Conservation (phyloP, 1,284 basidiomycete genomes). For the Ustilago hordei region DNA sequence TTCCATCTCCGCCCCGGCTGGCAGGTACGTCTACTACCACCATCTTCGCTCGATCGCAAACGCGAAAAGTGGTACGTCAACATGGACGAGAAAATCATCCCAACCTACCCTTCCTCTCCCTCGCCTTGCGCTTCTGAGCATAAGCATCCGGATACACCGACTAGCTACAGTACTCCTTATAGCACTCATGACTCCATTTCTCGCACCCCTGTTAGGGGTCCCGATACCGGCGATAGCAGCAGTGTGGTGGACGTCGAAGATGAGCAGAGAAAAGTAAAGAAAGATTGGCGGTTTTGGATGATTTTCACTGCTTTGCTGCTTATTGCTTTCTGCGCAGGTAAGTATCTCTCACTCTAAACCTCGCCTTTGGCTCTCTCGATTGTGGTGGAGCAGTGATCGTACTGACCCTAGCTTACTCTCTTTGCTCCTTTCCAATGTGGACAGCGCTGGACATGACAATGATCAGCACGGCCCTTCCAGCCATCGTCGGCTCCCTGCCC, state of each 20-base stretch:
- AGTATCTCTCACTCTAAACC: not conserved
- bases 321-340: slow-evolving; percentile 18
- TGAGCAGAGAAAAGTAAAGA: slow-evolving; percentile 20
- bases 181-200: not conserved
- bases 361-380: not conserved
- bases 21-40: not conserved
- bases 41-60: not conserved
- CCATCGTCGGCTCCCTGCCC: slow-evolving; percentile 43
- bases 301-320: slow-evolving; percentile 26
- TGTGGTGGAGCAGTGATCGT: not conserved
- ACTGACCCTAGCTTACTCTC: not conserved
- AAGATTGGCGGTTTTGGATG: slow-evolving; percentile 29
- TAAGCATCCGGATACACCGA: not conserved
- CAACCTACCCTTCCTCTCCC: not conserved
- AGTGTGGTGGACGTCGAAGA: not conserved
- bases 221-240: not conserved
- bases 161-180: not conserved
- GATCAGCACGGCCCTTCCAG: slow-evolving; percentile 51
- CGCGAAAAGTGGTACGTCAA: not conserved
- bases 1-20: not conserved
- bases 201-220: no score
- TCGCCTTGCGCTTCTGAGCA: not conserved
- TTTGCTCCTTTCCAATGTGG: not conserved
- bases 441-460: slow-evolving; percentile 51
- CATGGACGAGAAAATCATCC: slow-evolving; percentile 10